Evolutionary conservation across 257 asterid species (phyloP), one percentile per base, ranked within the genome.

Genomic region (Craterostigma plantagineum): DNA sequence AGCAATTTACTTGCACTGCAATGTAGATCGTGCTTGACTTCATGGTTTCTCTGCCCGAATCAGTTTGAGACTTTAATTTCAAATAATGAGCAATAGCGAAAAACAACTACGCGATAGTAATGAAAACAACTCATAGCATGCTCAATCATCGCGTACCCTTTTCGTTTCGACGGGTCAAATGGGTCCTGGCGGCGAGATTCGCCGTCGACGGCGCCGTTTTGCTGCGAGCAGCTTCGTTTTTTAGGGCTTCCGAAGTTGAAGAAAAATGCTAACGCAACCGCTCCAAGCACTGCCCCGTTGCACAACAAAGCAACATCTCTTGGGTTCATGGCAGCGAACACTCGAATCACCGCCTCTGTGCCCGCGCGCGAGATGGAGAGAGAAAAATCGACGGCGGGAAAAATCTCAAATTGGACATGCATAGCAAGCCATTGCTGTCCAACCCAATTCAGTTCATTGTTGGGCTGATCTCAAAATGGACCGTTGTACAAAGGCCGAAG

Each of bases 151-250:
- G 55, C 85, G 41, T 12, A 84, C 93, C 93, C 91, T 64, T 63
- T 55, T 16, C 96, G 69, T 57, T 77, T 84, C 5, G 74, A 49
- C 46, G 90, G 71, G 68, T 84, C 92, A 33, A 67, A 80, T 14
- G 96, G 96, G 65, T 57, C 59, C 59, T 8, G 66, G 10, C 68
- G 42, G 16, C 74, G 60, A 42, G 51, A 30, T 27, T 60, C 72
- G 51, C 49, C 42, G 38, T 49, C 54, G 9, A n/a, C 65, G 43
- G 48, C 55, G 37, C 56, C 59, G 50, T 62, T 50, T 12, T 36
- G 17, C 1, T 23, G 30, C 30, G 30, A 23, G 2, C 67, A 50
- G 50, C 54, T 50, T 58, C 63, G 62, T 14, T n/a, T 52, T 43
- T 60, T 65, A 43, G 59, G 48, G 49, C 34, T 54, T 51, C 63